Evolutionary conservation across 225 moss, liverwort and hornwort genomes (phyloP).

Genomic region (Polytrichum formosum): DNA sequence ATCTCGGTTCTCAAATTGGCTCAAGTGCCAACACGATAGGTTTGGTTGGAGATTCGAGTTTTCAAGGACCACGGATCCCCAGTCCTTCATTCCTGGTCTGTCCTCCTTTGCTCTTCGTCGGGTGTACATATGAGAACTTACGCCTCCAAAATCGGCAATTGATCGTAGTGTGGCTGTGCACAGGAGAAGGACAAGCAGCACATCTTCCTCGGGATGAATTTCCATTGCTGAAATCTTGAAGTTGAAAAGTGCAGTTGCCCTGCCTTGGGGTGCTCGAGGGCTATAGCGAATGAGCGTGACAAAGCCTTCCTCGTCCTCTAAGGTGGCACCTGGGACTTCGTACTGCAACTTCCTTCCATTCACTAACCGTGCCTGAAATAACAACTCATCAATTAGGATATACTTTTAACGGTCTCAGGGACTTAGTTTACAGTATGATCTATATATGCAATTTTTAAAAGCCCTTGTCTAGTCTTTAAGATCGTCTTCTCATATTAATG

Average conservation of each 20-base stretch:
- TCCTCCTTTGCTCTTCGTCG: constrained; percentile 51
- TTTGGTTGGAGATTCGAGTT: constrained; percentile 23
- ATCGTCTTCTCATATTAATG: too few species aligned
- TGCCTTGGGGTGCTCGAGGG: constrained; percentile 62
- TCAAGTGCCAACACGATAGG: constrained; percentile 57
- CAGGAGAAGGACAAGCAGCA: constrained; percentile 61
- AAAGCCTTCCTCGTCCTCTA: constrained; percentile 71
- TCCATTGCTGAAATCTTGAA: constrained; percentile 75
- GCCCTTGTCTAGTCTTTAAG: too few species aligned
- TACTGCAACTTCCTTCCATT: constrained; percentile 75
- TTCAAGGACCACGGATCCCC: constrained; percentile 73
- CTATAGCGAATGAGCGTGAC: constrained; percentile 72
- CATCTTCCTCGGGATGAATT: constrained; percentile 71
- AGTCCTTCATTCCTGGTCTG: constrained; percentile 44
- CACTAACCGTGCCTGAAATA: constrained; percentile 48
- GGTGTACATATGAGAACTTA: constrained; percentile 41
- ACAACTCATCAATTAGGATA: not conserved
- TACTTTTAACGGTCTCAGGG: too few species aligned
- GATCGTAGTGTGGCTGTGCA: constrained; percentile 73
- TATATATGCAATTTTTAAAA: too few species aligned
- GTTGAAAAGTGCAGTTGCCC: constrained; percentile 74
- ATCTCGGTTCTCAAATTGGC: constrained; percentile 6
- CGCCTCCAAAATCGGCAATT: constrained; percentile 74
- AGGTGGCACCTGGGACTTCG: constrained; percentile 49
- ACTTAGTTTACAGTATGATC: too few species aligned